A percentile compares a stretch with the other conserved stretches of the same genome.
Conservation (phyloP, 2,329 filamentous ascomycete genomes). For the Trichophyton verrucosum region DNA sequence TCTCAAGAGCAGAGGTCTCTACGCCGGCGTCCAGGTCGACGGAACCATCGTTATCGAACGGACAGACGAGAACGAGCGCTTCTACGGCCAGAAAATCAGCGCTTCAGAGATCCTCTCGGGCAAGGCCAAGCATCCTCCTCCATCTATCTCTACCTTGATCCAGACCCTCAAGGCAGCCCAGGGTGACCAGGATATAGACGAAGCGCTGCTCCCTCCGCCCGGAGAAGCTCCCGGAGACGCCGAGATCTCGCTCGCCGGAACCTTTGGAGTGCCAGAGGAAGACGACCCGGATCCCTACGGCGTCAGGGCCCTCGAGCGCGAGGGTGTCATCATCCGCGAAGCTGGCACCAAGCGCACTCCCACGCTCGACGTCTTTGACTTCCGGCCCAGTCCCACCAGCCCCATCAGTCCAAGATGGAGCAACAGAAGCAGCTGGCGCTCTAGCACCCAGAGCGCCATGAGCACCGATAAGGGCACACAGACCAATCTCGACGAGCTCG, state of each 20-base stretch:
- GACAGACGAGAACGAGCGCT: conserved; percentile 75
- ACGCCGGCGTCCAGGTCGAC: conserved; percentile 75
- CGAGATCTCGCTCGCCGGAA: conserved; percentile 39
- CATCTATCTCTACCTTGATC: conserved; percentile 49
- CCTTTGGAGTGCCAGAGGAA: conserved; percentile 64
- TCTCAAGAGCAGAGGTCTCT: conserved; percentile 79
- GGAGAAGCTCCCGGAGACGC: conserved; percentile 67
- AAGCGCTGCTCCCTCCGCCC: conserved; percentile 50
- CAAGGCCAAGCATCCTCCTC: conserved; percentile 46
- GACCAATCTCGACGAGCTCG: conserved; percentile 44
- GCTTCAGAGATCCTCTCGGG: conserved; percentile 52
- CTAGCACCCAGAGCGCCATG: conserved; percentile 54
- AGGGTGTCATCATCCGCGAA: conserved; percentile 78
- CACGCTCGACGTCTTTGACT: conserved; percentile 69
- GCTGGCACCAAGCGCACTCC: conserved; percentile 67
- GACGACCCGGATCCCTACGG: conserved; percentile 89
- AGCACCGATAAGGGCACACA: conserved; percentile 52
- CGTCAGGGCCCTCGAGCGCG: conserved; percentile 77
- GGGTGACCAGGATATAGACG: conserved; percentile 64
- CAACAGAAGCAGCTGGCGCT: conserved; percentile 51
- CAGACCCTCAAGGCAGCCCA: conserved; percentile 83
- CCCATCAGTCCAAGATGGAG: conserved; percentile 57
- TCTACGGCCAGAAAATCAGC: conserved; percentile 58
- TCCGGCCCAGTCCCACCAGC: conserved; percentile 62
- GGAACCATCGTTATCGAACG: conserved; percentile 78